Evolutionary conservation across 192 early-diverging fungal species (phyloP).

Genomic region (Backusella tarrabulga): DNA sequence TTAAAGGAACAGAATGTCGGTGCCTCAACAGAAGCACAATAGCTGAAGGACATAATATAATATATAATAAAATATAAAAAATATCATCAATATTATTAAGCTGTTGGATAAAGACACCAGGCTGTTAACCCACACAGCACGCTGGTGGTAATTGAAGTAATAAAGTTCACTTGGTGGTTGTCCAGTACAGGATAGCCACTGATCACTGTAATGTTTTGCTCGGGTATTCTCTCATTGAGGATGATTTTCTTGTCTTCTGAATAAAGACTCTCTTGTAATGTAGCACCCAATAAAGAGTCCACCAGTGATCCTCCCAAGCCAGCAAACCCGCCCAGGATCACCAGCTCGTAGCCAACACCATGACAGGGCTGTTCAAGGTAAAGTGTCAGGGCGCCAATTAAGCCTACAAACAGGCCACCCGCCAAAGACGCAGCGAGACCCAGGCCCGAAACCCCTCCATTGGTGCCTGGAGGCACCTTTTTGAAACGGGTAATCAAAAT

Average conservation of each 20-base stretch:
- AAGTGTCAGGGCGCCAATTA: conserved; percentile 53
- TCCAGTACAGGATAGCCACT: conserved; percentile 71
- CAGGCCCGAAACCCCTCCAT: conserved; percentile 77
- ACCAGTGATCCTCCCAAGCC: conserved; percentile 79
- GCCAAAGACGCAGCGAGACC: conserved; percentile 76
- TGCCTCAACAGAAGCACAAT: background rate
- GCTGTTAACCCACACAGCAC: conserved; percentile 35
- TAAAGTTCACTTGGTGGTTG: conserved; percentile 82
- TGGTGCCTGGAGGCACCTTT: conserved; percentile 87
- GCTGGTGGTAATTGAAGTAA: conserved; percentile 61
- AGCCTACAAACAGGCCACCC: conserved; percentile 72
- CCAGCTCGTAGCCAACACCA: conserved; percentile 40
- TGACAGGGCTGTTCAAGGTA: conserved; percentile 44
- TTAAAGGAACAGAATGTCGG: conserved; percentile 71
- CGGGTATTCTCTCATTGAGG: conserved; percentile 35
- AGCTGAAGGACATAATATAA: conserved; percentile 14
- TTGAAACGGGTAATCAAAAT: conserved; percentile 78
- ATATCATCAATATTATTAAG: background rate
- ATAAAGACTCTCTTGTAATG: conserved; percentile 74
- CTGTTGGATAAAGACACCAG: conserved; percentile 20
- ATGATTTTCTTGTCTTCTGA: conserved; percentile 61
- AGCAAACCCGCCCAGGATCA: conserved; percentile 56
- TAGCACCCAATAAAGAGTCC: conserved; percentile 87
- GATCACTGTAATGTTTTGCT: conserved; percentile 51
- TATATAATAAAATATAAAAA: background rate